Base-by-base conservation (phyloP, 805 yeast genomes). In the Torulaspora maleeae region DNA sequence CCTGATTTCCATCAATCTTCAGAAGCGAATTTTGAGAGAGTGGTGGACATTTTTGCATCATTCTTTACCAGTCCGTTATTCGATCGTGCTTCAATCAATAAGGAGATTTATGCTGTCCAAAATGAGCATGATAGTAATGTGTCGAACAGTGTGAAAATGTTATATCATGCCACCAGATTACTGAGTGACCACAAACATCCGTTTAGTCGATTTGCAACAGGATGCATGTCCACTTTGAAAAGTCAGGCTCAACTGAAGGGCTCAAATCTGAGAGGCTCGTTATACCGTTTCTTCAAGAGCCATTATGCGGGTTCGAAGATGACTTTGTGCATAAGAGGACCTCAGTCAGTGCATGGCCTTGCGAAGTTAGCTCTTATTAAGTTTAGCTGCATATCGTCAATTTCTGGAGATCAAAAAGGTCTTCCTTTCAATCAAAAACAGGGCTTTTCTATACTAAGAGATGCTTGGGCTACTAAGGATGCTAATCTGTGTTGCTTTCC, bases 91-190 rank as follows among this genome's bases (percentile, higher is more conserved):
- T 56, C 64, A 34, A 66, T 77, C 10, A 66, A 69, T 28, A 69
- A 72, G 40, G 91, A 85, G 60, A 68, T 82, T 0, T 64, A 69
- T 38, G 80, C 86, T 0, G 72, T 85, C 27, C 77, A 83, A 51
- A 80, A 79, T 55, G 95, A 85, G 52, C 90, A 84, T 57, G 64
- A 61, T 3, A 69, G 72, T n/a, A 85, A 84, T 50, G 64, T 71
- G 11, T 54, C 70, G 1, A 63, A 67, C 11, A 11, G 51, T 0
- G 71, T 68, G 4, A 81, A 82, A 57, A 58, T 77, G 0, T 53
- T 81, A 25, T 80, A 74, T 48, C 88, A 85, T 51, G 86, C 82
- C 0, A 58, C 77, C 5, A 70, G 83, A 38, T 47, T 79, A 3
- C 53, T 84, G 12, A 70, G 83, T 1, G 69, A 69, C 43, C 38